Evolutionary conservation across 2,329 filamentous ascomycete genomes (phyloP), one percentile per base, ranked within the genome.

Genomic region (Talaromyces albobiverticillius): DNA sequence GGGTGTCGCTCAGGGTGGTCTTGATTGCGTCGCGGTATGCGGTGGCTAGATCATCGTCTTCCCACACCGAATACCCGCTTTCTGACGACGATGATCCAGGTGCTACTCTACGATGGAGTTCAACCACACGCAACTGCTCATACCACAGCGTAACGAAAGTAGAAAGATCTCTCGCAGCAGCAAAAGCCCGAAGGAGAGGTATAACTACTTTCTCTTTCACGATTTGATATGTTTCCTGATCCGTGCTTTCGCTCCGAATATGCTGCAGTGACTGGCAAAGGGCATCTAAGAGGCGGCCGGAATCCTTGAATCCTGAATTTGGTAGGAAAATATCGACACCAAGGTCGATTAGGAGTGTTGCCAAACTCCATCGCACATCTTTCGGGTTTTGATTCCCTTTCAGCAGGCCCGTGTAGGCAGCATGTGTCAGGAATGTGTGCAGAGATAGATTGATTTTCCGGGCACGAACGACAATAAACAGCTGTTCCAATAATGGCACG

Each of bases 261-360:
- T 64, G 74, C 38, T 70, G 61, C 3, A 66, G 53, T 25, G 66
- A 72, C 18, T 64, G 58, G 25, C 73, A 56, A 20, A 77, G 57
- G 36, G 67, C 66, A 14, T 67, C 60, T 20, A 77, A 57, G 18
- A 76, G 62, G 32, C 62, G 66, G 13, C 59, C 57, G 2, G 72
- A 70, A 55, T 69, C 69, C 11, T 61, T 62, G 18, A 76, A 57
- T 4, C 73, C 73, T 8, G 73, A 75, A 48, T 74, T 76, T 4
- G 73, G 72, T 22, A 77, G 55, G 54, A 77, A 73, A 29, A 75
- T 70, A 57, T 76, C 72, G 22, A 69, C 68, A 2, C 72, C 73
- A 10, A 76, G 61, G 49, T 70, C 67, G 31, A 76, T 65, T 22
- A 76, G 61, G 34, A 74, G 62, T n/a, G 72, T 66, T 4, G 73